Base-by-base conservation (phyloP, 2,329 filamentous ascomycete species). In the Cordyceps tenuipes region DNA sequence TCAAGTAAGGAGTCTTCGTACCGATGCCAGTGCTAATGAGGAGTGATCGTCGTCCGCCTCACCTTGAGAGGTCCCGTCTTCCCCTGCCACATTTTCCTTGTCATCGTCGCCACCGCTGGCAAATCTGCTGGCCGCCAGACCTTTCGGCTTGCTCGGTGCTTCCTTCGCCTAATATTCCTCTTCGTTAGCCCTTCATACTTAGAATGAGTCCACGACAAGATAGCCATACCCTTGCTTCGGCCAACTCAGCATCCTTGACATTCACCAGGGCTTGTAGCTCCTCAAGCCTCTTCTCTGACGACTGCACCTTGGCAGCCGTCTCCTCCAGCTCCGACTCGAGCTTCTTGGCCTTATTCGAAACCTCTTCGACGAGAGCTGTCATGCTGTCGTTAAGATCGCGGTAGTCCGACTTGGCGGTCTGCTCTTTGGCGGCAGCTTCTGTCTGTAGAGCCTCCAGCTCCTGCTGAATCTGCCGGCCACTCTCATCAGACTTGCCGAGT, bases 1-100 rank as follows among this genome's bases (percentile, higher is more conserved):
- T 71, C 71, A 76, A 74, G 71, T 73, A 76, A 73, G 74, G 78
- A 75, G 72, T n/a, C 34, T 73, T 77, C 84, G 79, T 81, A 87
- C 84, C 83, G 81, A 83, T 76, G 84, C 83, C 75, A 87, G 78
- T 73, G 84, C 84, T 71, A 79, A 77, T 70, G 84, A 86, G 73
- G 83, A 83, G 76, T 82, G 76, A 70, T 87, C 84, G 68, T 82
- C 79, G 68, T 76, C 75, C 70, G 75, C 75, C 82, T 86, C 83
- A 82, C 80, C 82, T 82, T 80, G 79, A 70, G 75, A 75, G 68
- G 71, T 68, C 53, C 69, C 69, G 60, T 72, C 71, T 65, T 72
- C 66, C 50, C 70, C 68, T 64, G 72, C 71, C 53, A 65, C 68
- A 8, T 59, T 61, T 34, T 61, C 60, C 60, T 69, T 67, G 54